Conservation (phyloP, 83 land plant species). For the Diphasiastrum complanatum region DNA sequence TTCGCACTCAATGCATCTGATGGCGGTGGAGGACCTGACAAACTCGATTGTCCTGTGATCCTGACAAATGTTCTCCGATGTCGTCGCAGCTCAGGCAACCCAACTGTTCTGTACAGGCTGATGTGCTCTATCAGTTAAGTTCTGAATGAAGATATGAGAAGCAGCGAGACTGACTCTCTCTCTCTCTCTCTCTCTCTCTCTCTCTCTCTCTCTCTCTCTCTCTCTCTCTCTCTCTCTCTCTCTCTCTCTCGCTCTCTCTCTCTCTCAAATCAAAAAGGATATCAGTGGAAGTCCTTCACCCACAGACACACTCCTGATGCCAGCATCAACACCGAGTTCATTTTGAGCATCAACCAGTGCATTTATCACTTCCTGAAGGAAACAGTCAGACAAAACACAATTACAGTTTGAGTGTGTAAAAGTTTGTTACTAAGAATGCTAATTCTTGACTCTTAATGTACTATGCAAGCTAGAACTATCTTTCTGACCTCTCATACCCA, state of each 20-base stretch:
- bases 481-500: no score
- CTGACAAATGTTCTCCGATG: constrained; percentile 81
- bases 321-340: constrained; percentile 54
- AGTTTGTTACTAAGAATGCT: constrained; percentile 4
- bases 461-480: background rate
- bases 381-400: background rate
- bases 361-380: constrained; percentile 61
- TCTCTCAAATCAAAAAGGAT: no score
- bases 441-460: background rate
- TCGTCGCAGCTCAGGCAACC: constrained; percentile 84
- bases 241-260: no score
- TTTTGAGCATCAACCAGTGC: constrained; percentile 74
- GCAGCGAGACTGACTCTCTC: no score
- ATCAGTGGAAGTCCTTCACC: constrained; percentile 65
- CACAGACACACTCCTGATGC: constrained; percentile 41
- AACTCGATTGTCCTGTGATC: constrained; percentile 81
- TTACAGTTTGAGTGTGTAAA: background rate
- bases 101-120: constrained; percentile 55
- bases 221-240: no score
- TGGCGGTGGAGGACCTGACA: constrained; percentile 93
- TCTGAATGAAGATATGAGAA: background rate
- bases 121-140: constrained; percentile 39
- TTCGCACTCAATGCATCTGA: constrained; percentile 79
- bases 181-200: no score
- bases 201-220: no score